Percentiles rank a stretch among this genome's conserved stretches.
phyloP scores from a whole-genome alignment of 108 stramenopile genomes.

The Stephanodiscus triporus region DNA sequence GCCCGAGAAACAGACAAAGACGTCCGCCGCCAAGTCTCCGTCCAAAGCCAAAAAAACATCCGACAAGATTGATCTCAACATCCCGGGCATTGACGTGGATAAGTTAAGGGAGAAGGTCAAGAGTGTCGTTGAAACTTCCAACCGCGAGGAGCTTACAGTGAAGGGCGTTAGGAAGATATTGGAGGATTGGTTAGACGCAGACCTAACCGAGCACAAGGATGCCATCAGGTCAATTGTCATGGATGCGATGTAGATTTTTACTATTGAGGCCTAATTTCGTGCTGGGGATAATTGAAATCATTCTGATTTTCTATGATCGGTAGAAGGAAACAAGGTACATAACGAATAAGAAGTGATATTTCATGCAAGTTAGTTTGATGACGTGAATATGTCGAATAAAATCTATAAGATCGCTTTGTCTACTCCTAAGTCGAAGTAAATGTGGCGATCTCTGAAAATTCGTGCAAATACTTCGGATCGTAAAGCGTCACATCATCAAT shows the following conservation, averaged over 20 bases:
- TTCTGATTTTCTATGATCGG: neutral
- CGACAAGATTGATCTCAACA: conserved; percentile 38
- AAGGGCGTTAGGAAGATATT: conserved; percentile 40
- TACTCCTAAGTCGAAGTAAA: too few species aligned
- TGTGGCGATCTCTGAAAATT: too few species aligned
- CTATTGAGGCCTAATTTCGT: neutral
- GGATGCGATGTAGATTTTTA: conserved; percentile 39
- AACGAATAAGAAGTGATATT: neutral
- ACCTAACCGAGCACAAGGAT: conserved; percentile 41
- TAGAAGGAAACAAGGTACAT: neutral
- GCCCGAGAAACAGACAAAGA: conserved; percentile 10
- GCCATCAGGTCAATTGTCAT: conserved; percentile 47
- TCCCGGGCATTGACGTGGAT: conserved; percentile 38
- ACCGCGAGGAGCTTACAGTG: conserved; percentile 33
- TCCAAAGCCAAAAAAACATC: neutral
- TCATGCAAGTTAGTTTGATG: neutral
- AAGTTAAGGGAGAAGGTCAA: conserved; percentile 38
- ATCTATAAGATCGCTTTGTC: neutral
- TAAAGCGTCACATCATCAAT: too few species aligned
- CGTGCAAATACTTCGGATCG: too few species aligned
- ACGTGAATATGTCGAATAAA: neutral
- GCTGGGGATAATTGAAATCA: neutral
- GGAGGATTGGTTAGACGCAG: conserved; percentile 50
- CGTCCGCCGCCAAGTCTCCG: neutral
- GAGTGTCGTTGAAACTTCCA: conserved; percentile 33